Evolutionary conservation across 768 basidiomycete species (phyloP), one percentile per base, ranked within the genome.

Genomic region (Trametes cinnabarina): DNA sequence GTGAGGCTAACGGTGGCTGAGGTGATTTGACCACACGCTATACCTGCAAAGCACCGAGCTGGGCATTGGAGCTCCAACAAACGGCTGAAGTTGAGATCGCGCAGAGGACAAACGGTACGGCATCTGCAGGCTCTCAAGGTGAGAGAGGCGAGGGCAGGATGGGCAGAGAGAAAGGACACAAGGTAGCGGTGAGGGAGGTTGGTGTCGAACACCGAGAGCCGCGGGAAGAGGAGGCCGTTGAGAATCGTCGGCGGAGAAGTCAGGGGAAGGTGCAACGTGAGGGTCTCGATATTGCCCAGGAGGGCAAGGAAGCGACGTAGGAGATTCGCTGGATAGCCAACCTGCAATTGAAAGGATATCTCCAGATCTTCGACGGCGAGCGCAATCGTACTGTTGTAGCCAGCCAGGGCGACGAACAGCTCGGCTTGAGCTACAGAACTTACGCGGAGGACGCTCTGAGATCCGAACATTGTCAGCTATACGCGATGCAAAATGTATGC

Each of bases 141-240:
- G 39, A 57, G 55, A 1, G 47, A 25, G 26, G n/a, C 28, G 12
- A 57, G 2, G 5, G 47, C 26, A 2, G 19, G 4, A 37, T 57
- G 37, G 28, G 40, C 6, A 10, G 3, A 12, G 20, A 57, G 40
- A 40, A 57, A 57, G 2, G 47, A 42, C 4, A 34, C 25, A 11
- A 43, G 26, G 4, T 4, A 39, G 15, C 46, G 54, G 19, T 57
- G 55, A 20, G 47, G 47, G 7, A 57, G 55, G n/a, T 42, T 49
- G 11, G 55, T 49, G 5, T 47, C 28, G 39, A 57, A 49, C 2
- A 23, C 20, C 14, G 1, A 1, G 1, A 57, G 55, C 1, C 20
- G 22, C 12, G 26, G 28, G n/a, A 49, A 50, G 2, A 32, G 2
- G 3, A 57, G 15, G 12, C 40, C 55, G 20, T 40, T 47, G 4